Evolutionary conservation across 345 rosid species (phyloP), one percentile per base, ranked within the genome.

Genomic region (Eucalyptus pumila): DNA sequence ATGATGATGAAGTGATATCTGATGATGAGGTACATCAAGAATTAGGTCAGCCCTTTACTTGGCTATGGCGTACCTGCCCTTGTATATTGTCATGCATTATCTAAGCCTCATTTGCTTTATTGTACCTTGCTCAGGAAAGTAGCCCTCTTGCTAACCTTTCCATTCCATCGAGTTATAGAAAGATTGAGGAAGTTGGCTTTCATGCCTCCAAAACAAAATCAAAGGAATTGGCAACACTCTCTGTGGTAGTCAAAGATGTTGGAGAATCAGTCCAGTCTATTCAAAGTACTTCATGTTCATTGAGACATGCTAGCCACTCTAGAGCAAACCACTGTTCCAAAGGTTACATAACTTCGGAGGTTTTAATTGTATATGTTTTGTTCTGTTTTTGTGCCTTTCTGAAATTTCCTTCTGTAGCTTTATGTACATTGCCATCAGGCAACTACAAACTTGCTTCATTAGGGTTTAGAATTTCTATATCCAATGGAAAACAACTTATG

Each of bases 11-110:
- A 81, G 86, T 56, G 62, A 86, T 89, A 47, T 92, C 94, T 87
- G 93, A 90, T 89, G 89, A 91, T 45, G 94, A 94, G 94, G 96
- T 94, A 90, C 69, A 58, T 49, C 48, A 10, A 87, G 56, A 50
- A 72, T 27, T 85, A 21, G 87, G 83, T 87, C 85, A 76, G 85
- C 85, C 85, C 47, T 76, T 76, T 76, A 11, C 27, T 40, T 40
- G 83, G 83, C 47, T 21, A 21, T 76, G 83, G 83, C 15, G 2
- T 40, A 76, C 26, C 27, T 40, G 27, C 42, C 83, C 83, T 76
- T 6, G 47, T 27, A 76, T 76, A 76, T 76, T 40, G 27, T 40
- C 45, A 76, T 40, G 12, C 83, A 40, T 40, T 76, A 76, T 76
- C 27, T 21, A 21, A 76, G 83, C 83, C 8, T 12, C 47, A 3